Base-by-base conservation (phyloP, 768 basidiomycete species). In the Lepiota venenata region DNA sequence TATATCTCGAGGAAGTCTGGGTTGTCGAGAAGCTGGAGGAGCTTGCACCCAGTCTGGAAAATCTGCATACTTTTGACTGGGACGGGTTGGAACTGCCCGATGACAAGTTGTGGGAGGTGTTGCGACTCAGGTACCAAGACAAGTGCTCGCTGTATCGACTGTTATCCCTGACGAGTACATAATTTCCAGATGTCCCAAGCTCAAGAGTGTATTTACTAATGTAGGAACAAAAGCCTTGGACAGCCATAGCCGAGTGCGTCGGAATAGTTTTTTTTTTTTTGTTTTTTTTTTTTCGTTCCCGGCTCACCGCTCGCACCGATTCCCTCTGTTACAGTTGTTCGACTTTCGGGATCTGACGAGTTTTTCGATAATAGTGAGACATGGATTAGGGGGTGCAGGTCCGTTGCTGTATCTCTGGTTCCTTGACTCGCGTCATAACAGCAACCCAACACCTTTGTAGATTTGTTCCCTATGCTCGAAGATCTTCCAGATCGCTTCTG, bases 41-140 rank as follows among this genome's bases (percentile, higher is more conserved):
- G 1, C 64, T 79, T 9, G 72, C 75, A 4, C 59, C 54, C 16
- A 56, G 60, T 41, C 60, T 78, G 46, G 64, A 45, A n/a, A 47
- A 56, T 40, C 58, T 81, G 59, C 66, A 72, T 22, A 74, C 74
- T 0, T 78, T 81, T 59, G 77, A 80, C 55, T 81, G 79, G 79
- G 77, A 78, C 61, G 79, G 78, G 18, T 63, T 74, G 15, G 79
- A 81, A 63, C 61, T 77, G 55, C 77, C 79, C 3, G 39, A 49
- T 22, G 74, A 78, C 60, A 47, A 47, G 10, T 61, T 81, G 21
- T 81, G 78, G 79, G 65, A 60, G 12, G 64, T 67, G 1, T 64
- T 81, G 39, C 69, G 71, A 50, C 55, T 59, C 14, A 68, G 63
- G 75, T 79, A 55, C 38, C 32, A 32, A 32, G 32, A 32, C 32